These are phyloP conservation scores for Hippophae tibetana DNA, from an alignment of 306 rosid genomes.

Conservation along the genomic window DNA sequence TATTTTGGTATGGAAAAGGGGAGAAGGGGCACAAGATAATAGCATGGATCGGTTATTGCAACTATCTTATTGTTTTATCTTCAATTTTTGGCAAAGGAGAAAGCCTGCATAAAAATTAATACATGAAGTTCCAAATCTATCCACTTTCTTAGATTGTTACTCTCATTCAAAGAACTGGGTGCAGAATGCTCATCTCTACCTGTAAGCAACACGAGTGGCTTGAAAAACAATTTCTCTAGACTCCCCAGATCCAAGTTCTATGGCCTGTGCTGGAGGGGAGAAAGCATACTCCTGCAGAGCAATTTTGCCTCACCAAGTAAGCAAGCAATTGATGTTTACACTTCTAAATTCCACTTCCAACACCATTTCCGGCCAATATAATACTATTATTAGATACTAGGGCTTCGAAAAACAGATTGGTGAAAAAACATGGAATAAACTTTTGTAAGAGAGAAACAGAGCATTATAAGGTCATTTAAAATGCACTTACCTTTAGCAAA, in stretches of 20 bases:
- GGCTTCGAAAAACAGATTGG: not conserved
- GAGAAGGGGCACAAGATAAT: not conserved
- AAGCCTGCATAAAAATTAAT: not conserved
- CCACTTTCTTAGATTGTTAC: not conserved
- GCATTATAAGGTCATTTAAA: conserved; percentile 15
- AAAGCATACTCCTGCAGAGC: conserved; percentile 73
- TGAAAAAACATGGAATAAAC: conserved; percentile 12
- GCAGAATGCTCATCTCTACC: conserved; percentile 21
- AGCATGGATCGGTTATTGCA: not conserved
- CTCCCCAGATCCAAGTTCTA: conserved; percentile 92
- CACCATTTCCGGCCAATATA: not conserved
- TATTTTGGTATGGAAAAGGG: not conserved
- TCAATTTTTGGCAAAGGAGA: not conserved
- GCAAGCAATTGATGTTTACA: conserved; percentile 12
- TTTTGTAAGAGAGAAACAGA: not conserved
- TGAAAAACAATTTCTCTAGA: conserved; percentile 68
- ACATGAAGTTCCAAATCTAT: not conserved
- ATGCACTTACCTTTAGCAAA: conserved; percentile 69
- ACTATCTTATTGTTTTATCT: not conserved
- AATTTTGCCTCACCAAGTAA: conserved; percentile 12
- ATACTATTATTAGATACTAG: conserved; percentile 2
- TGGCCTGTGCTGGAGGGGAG: conserved; percentile 81
- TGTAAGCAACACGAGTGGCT: conserved; percentile 97
- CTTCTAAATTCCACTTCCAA: conserved; percentile 11
- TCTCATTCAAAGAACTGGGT: not conserved